Evolutionary conservation across 1,139 yeast species (phyloP).

Genomic region (Kodamaea sp.): DNA sequence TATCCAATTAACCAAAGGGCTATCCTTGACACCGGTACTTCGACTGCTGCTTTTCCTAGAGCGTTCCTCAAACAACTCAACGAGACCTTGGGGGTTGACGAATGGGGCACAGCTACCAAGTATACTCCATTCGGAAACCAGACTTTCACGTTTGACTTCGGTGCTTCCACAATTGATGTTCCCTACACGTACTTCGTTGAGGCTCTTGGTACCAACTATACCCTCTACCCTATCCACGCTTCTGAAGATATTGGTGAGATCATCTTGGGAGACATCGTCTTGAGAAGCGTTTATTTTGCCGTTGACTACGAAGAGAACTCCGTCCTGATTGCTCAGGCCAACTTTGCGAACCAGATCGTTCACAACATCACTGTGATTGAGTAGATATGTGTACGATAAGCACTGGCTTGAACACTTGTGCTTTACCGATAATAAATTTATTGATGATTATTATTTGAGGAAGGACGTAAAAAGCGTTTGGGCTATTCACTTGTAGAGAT

Average conservation of each 20-base stretch:
- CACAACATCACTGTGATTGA: conserved; percentile 9
- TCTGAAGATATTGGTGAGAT: not conserved
- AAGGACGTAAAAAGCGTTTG: too few species aligned
- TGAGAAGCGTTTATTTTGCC: conserved; percentile 24
- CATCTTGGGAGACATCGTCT: conserved; percentile 19
- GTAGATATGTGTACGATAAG: too few species aligned
- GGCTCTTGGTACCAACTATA: not conserved
- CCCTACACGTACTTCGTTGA: conserved; percentile 3
- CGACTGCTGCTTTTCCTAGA: not conserved
- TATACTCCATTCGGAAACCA: not conserved
- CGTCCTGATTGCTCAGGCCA: conserved; percentile 22
- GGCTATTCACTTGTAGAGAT: conserved; percentile 49
- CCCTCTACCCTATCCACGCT: not conserved
- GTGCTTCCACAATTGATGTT: conserved; percentile 4
- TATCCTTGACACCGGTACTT: not conserved
- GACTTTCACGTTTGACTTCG: conserved; percentile 2
- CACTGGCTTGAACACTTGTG: too few species aligned
- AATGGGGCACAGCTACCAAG: not conserved
- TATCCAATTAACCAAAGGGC: not conserved
- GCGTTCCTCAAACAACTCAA: not conserved
- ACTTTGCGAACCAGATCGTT: conserved; percentile 10
- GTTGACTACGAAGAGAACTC: conserved; percentile 21
- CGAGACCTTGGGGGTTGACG: not conserved
- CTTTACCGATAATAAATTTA: too few species aligned
- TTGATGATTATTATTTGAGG: too few species aligned